Evolutionary conservation across 169 alveolate species (phyloP), one percentile per base, ranked within the genome.

Genomic region (Amoebophrya sp.): DNA sequence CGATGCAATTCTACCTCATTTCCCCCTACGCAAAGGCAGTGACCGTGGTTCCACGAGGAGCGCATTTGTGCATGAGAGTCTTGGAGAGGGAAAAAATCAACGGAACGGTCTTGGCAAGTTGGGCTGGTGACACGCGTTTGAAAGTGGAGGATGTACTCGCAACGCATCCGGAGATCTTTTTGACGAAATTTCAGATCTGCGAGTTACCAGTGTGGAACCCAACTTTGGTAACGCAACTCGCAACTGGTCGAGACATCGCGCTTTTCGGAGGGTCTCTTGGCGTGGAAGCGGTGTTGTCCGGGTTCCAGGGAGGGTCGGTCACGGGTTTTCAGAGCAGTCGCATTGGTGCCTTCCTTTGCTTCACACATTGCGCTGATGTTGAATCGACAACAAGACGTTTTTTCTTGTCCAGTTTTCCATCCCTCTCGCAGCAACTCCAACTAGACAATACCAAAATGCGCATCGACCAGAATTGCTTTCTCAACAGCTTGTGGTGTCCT

Each of bases 221-320:
- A 6, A 65, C 83, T 6, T 26, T 65, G 26, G 83, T 65, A 10
- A 26, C 83, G 33, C 83, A 26, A 0, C 83, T 65, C 36, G 83
- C 83, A 29, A 65, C 83, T 29, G 83, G 83, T 29, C 83, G 83
- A 6, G 83, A 65, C 33, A 65, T 65, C 83, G 36, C 83, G 83
- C 83, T 65, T 10, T 65, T 26, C 83, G 83, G 83, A 1, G 83
- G 83, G 33, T 12, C 36, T 65, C 83, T 65, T 36, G 83, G 83
- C 83, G 83, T 65, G 83, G 83, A 65, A 18, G 83, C 83, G 33
- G n/a, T 65, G 18, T 36, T 65, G 36, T 6, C 33, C 83, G 83
- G 83, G 83, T 65, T 65, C 33, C 83, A 65, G 83, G 83, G 83
- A 29, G 83, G 83, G 38, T 65, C 83, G 83, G 83, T 65, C 83